A percentile compares a stretch with the other conserved stretches of the same genome.
phyloP scores from a whole-genome alignment of 768 basidiomycete genomes.

The Nevesoporus exiguus region DNA sequence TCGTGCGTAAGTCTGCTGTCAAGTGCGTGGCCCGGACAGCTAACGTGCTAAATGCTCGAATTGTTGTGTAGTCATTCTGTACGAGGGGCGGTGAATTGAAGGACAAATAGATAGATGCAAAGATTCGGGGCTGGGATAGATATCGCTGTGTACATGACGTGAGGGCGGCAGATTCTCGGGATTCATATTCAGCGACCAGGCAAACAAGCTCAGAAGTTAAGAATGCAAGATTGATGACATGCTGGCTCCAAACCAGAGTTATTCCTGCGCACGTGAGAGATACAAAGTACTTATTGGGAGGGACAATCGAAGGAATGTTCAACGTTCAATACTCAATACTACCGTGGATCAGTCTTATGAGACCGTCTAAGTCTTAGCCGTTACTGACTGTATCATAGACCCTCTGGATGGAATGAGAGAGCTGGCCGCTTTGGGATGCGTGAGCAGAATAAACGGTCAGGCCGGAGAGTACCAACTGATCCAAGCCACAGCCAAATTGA shows the following conservation, averaged over 20 bases:
- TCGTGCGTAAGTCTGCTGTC: constrained; percentile 9
- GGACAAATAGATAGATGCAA: background rate
- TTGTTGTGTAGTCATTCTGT: background rate
- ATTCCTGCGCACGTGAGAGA: background rate
- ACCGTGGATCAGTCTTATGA: background rate
- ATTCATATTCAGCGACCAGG: constrained; percentile 1
- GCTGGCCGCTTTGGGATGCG: background rate
- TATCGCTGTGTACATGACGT: background rate
- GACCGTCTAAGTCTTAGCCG: background rate
- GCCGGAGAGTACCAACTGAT: constrained; percentile 8
- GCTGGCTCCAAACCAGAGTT: background rate
- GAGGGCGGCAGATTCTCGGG: background rate
- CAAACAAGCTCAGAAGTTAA: background rate
- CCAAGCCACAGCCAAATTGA: background rate
- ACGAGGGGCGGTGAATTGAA: background rate
- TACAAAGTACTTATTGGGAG: too few species aligned
- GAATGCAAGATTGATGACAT: background rate
- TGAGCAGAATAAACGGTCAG: constrained; percentile 1
- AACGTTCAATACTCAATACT: constrained; percentile 4
- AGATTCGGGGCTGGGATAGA: background rate
- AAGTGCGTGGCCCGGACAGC: constrained; percentile 1
- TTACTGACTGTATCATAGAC: background rate
- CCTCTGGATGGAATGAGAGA: background rate
- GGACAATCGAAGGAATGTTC: background rate
- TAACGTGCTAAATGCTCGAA: constrained; percentile 33